Evolutionary conservation across 495 filamentous ascomycete genomes (phyloP).

Genomic region (Gamarada debralockiae): DNA sequence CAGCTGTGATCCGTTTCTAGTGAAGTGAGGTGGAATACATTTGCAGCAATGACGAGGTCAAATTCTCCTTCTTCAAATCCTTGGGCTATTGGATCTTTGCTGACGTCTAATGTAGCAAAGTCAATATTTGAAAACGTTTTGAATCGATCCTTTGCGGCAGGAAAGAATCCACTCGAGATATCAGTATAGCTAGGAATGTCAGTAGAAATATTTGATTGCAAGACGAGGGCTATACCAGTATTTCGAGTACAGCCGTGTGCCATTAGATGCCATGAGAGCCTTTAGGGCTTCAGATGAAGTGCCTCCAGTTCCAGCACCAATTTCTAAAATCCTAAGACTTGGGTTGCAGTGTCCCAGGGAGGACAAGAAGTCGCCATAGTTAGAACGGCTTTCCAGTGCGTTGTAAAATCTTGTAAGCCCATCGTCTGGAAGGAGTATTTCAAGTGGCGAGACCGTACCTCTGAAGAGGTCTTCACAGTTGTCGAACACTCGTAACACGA

Average conservation of each 20-base stretch:
- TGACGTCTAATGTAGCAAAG: slow-evolving; percentile 49
- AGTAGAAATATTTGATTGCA: too few relatives aligned
- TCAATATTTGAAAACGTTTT: too few relatives aligned
- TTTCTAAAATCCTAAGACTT: slow-evolving; percentile 30
- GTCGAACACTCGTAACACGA: slow-evolving; percentile 1
- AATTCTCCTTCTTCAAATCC: slow-evolving; percentile 41
- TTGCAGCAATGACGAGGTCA: slow-evolving; percentile 47
- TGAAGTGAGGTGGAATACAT: slow-evolving; percentile 49
- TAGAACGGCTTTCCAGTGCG: slow-evolving; percentile 1
- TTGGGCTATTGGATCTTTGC: slow-evolving; percentile 37
- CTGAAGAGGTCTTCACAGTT: slow-evolving; percentile 9
- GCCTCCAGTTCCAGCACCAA: slow-evolving; percentile 36
- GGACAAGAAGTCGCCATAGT: slow-evolving; percentile 12
- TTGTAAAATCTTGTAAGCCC: slow-evolving; percentile 26
- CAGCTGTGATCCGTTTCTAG: slow-evolving; percentile 17
- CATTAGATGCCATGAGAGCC: not conserved
- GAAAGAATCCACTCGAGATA: slow-evolving; percentile 46
- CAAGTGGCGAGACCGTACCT: slow-evolving; percentile 9
- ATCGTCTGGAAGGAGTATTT: slow-evolving; percentile 25
- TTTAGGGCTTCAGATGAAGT: slow-evolving; percentile 11
- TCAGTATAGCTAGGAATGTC: slow-evolving; percentile 32
- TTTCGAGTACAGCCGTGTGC: slow-evolving; percentile 9
- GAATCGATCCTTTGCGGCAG: slow-evolving; percentile 25
- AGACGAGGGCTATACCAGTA: too few relatives aligned
- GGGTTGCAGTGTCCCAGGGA: slow-evolving; percentile 25